Base-by-base conservation (phyloP, 768 basidiomycete genomes). In the Termitomyces sp. region DNA sequence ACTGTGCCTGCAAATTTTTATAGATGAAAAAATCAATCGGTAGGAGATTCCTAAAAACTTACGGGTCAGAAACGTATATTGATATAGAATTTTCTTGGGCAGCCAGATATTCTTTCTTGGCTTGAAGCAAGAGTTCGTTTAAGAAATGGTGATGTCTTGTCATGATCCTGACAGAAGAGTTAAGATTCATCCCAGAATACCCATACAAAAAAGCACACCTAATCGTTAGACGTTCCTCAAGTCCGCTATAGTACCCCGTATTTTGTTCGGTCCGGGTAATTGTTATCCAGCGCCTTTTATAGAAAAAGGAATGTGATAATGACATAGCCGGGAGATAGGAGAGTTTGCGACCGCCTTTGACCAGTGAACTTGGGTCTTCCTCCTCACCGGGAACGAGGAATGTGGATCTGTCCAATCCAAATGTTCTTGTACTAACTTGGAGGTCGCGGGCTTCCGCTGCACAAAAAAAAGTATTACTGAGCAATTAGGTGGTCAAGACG, bases 201-300 rank as follows among this genome's bases (percentile, higher is more conserved):
- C 3, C 1, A 22, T 33, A 85, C 31, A 88, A 75, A 12, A 73
- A 73, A 68, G 57, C 81, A 64, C 50, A 82, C 73, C 60, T 81
- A 75, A 5, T 80, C 76, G n/a, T 76, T 70, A 45, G 74, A 66
- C 63, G 86, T 85, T 11, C 63, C 65, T 25, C 46, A n/a, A 32
- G 40, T 11, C 41, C 16, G 9, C 5, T 22, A 15, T 54, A 54
- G 39, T 35, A 58, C 48, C 53, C 53, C 1, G 50, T 27, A 18
- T 58, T 42, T 32, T 56, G 45, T 50, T 54, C 39, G 13, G 50
- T 46, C 18, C 63, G 56, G 18, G 51, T 59, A 9, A 64, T 56
- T 6, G 54, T 61, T 58, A 72, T 57, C 70, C 74, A 71, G 20
- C 59, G 68, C 22, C 56, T 60, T 44, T 67, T 66, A 22, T 68